A percentile compares a stretch with the other conserved stretches of the same genome.
These are phyloP conservation scores for Gypsophila paniculata DNA, from an alignment of 179 eudicot species.

Conservation along the genomic window DNA sequence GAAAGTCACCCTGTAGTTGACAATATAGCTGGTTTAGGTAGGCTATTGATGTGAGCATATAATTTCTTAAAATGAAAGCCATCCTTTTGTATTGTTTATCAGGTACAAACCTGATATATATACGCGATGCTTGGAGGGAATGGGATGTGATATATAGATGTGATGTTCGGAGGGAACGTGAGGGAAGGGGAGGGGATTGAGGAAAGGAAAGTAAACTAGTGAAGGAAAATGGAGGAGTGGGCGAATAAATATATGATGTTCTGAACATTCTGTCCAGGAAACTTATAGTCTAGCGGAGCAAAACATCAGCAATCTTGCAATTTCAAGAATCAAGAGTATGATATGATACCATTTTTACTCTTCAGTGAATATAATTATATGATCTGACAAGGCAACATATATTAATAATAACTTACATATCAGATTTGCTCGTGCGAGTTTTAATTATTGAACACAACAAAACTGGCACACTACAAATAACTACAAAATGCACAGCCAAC, in stretches of 20 bases:
- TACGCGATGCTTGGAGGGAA: too few relatives aligned
- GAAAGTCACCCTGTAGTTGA: not conserved
- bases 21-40: not conserved
- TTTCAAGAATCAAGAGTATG: too few relatives aligned
- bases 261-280: too few relatives aligned
- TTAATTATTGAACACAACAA: not conserved
- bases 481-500: not conserved
- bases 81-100: not conserved
- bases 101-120: not conserved
- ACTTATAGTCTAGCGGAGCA: too few relatives aligned
- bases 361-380: not conserved
- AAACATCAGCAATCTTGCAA: too few relatives aligned
- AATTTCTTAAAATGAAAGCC: not conserved
- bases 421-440: not conserved
- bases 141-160: too few relatives aligned
- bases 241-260: too few relatives aligned
- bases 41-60: not conserved
- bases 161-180: too few relatives aligned
- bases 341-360: not conserved
- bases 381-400: not conserved
- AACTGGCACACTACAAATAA: not conserved
- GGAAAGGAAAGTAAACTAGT: too few relatives aligned
- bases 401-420: not conserved
- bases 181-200: too few relatives aligned
- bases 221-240: too few relatives aligned